Conservation (phyloP, 2,329 filamentous ascomycete species). For the Aspergillus melleus region DNA sequence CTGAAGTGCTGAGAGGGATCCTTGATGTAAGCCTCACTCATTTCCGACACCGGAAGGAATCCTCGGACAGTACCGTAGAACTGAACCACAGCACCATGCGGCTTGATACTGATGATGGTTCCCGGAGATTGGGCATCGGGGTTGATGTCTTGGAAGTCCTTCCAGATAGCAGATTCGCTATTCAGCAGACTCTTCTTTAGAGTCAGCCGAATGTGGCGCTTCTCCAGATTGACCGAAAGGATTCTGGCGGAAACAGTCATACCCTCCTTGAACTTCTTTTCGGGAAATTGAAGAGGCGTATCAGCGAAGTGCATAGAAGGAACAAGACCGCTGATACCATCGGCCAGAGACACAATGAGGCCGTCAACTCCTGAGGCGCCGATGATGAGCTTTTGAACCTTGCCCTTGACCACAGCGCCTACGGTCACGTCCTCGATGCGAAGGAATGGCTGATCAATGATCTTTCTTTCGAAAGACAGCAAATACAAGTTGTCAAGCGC, state of each 20-base stretch:
- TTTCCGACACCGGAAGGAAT: slow-evolving; percentile 90
- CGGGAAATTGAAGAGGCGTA: slow-evolving; percentile 81
- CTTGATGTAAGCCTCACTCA: slow-evolving; percentile 95
- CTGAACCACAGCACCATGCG: slow-evolving; percentile 81
- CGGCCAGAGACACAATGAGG: slow-evolving; percentile 77
- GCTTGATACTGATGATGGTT: slow-evolving; percentile 78
- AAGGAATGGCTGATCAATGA: slow-evolving; percentile 85
- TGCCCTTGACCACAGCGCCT: slow-evolving; percentile 77
- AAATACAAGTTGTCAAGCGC: slow-evolving; percentile 82
- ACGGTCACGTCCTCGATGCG: slow-evolving; percentile 87
- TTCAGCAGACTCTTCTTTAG: slow-evolving; percentile 94
- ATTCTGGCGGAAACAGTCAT: slow-evolving; percentile 82
- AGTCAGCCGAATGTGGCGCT: slow-evolving; percentile 79
- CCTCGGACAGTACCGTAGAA: slow-evolving; percentile 84
- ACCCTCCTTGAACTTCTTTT: slow-evolving; percentile 92
- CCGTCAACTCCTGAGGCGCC: slow-evolving; percentile 76
- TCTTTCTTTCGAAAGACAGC: slow-evolving; percentile 75
- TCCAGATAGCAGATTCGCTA: slow-evolving; percentile 77
- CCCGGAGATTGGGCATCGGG: slow-evolving; percentile 79
- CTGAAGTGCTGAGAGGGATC: slow-evolving; percentile 89
- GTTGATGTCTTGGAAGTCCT: slow-evolving; percentile 70
- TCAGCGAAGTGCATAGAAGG: slow-evolving; percentile 87
- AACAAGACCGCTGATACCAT: slow-evolving; percentile 86
- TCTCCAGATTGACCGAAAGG: slow-evolving; percentile 72
- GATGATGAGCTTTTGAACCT: slow-evolving; percentile 80